phyloP scores from a whole-genome alignment of 768 basidiomycete species.

The Mycena sanguinolenta region DNA sequence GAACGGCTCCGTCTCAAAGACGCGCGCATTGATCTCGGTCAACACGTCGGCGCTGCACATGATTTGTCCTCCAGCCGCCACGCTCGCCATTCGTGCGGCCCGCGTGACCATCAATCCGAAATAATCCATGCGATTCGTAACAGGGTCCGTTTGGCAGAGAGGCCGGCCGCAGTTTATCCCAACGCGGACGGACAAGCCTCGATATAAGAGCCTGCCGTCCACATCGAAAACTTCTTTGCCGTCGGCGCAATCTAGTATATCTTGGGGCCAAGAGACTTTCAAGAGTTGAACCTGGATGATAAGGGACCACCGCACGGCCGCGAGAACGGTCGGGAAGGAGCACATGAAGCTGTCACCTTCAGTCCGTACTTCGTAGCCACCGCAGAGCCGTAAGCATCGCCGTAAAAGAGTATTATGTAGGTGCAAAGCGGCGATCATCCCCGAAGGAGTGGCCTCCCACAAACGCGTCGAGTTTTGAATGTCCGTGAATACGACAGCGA shows the following conservation, averaged over 20 bases:
- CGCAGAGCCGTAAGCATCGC: constrained; percentile 87
- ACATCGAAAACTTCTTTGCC: constrained; percentile 83
- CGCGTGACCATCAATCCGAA: constrained; percentile 97
- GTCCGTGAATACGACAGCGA: constrained; percentile 97
- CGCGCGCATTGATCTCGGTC: constrained; percentile 77
- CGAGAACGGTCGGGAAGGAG: constrained; percentile 89
- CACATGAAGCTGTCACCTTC: constrained; percentile 99
- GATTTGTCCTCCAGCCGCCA: constrained; percentile 92
- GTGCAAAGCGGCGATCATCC: constrained; percentile 94
- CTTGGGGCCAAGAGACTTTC: constrained; percentile 89
- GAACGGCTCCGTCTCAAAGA: constrained; percentile 65
- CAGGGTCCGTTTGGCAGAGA: constrained; percentile 89
- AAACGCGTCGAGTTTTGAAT: constrained; percentile 96
- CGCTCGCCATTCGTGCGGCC: constrained; percentile 84
- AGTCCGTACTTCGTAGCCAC: constrained; percentile 98
- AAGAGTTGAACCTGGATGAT: constrained; percentile 89
- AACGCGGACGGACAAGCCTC: constrained; percentile 95
- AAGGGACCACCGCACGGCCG: constrained; percentile 92
- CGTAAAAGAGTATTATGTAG: constrained; percentile 92
- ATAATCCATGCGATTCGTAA: constrained; percentile 97
- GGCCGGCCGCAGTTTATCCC: constrained; percentile 94
- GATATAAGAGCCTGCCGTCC: constrained; percentile 76
- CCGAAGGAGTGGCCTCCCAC: constrained; percentile 91
- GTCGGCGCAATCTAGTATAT: constrained; percentile 93
- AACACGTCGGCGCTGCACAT: constrained; percentile 90